Conservation (phyloP, 495 filamentous ascomycete genomes). For the Aspergillus wentii region DNA sequence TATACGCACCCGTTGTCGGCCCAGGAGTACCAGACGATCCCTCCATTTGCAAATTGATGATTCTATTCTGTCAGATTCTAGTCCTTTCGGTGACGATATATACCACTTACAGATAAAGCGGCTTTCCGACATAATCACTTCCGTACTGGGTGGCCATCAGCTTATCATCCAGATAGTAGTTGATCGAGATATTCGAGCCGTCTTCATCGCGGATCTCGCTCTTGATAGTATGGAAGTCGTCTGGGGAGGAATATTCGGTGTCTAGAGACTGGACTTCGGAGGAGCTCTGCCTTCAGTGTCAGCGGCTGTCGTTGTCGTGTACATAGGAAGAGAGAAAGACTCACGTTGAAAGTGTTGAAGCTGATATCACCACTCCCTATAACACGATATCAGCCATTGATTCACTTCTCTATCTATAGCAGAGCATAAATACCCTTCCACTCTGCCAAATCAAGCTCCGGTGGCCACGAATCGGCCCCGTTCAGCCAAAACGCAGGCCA, state of each 20-base stretch:
- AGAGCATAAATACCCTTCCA: slow-evolving; percentile 40
- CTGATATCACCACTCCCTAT: slow-evolving; percentile 51
- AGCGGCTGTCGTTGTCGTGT: background rate
- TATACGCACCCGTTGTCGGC: slow-evolving; percentile 18
- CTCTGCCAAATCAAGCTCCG: slow-evolving; percentile 58
- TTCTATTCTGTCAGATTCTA: slow-evolving; percentile 1
- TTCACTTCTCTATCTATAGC: background rate
- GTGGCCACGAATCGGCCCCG: slow-evolving; percentile 50
- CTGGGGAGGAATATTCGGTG: slow-evolving; percentile 42
- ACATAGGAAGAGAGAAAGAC: background rate
- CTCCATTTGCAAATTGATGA: slow-evolving; percentile 27
- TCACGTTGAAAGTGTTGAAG: slow-evolving; percentile 55
- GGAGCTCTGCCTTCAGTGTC: slow-evolving; percentile 25
- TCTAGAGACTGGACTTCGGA: slow-evolving; percentile 41
- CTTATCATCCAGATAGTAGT: slow-evolving; percentile 49
- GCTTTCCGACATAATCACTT: slow-evolving; percentile 40
- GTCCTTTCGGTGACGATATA: background rate
- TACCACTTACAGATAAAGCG: slow-evolving; percentile 28
- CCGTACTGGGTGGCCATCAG: slow-evolving; percentile 49
- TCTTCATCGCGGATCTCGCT: slow-evolving; percentile 48
- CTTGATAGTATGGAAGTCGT: slow-evolving; percentile 44
- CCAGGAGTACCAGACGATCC: slow-evolving; percentile 22
- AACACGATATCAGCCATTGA: background rate
- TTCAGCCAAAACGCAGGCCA: slow-evolving; percentile 62
- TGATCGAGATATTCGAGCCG: slow-evolving; percentile 46